phyloP scores from a whole-genome alignment of 2,329 filamentous ascomycete species.

The Thielaviopsis cerberus region DNA sequence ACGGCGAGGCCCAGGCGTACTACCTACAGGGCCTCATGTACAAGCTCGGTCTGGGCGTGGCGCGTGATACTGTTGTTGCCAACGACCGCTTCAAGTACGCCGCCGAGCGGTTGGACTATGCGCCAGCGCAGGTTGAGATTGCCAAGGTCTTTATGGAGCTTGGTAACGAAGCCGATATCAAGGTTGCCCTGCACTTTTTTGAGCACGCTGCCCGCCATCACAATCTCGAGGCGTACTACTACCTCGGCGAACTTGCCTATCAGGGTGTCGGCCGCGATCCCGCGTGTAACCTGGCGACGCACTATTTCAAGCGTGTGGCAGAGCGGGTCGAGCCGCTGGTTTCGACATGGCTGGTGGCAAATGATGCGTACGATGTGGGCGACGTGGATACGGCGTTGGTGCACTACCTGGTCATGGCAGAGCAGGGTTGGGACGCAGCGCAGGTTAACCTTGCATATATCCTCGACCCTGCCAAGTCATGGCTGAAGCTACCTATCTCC shows the following conservation, averaged over 20 bases:
- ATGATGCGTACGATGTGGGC: conserved; percentile 60
- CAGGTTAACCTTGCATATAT: conserved; percentile 83
- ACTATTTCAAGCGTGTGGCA: conserved; percentile 66
- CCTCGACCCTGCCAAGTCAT: conserved; percentile 53
- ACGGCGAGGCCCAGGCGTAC: conserved; percentile 67
- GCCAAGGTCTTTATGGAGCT: conserved; percentile 76
- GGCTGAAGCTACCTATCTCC: conserved; percentile 32
- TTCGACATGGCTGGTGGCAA: conserved; percentile 67
- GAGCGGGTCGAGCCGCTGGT: conserved; percentile 55
- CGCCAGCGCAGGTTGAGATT: conserved; percentile 63
- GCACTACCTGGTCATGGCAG: conserved; percentile 69
- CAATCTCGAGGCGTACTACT: conserved; percentile 80
- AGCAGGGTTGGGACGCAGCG: conserved; percentile 77
- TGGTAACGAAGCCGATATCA: conserved; percentile 49
- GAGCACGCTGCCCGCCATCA: conserved; percentile 67
- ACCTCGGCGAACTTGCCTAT: conserved; percentile 71
- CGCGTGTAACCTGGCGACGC: conserved; percentile 56
- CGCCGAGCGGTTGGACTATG: conserved; percentile 57
- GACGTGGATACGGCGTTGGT: conserved; percentile 66
- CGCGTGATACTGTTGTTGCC: conserved; percentile 51
- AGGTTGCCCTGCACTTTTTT: conserved; percentile 66
- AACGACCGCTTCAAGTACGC: conserved; percentile 60
- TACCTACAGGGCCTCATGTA: conserved; percentile 73
- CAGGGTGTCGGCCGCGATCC: conserved; percentile 64
- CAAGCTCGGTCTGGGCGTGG: conserved; percentile 55